Conservation (phyloP, 306 rosid species). For the Lathyrus oleraceus region DNA sequence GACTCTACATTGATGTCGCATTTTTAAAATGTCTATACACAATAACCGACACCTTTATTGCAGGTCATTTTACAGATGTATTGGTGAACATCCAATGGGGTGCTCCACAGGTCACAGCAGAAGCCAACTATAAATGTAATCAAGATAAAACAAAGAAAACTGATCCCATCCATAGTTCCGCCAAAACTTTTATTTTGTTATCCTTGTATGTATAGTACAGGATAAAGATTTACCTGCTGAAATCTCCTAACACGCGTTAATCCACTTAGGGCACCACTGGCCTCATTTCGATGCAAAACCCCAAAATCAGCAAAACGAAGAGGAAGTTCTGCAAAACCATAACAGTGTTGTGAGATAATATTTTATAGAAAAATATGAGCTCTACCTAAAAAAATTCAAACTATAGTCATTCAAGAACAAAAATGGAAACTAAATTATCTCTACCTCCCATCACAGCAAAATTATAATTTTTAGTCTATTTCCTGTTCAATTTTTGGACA, state of each 20-base stretch:
- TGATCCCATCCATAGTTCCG: background rate
- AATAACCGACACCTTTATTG: background rate
- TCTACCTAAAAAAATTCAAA: background rate
- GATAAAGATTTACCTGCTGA: constrained; percentile 72
- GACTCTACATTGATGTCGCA: background rate
- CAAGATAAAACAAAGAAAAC: background rate
- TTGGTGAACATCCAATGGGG: background rate
- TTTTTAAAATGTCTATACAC: background rate
- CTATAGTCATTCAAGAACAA: background rate
- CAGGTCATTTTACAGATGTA: background rate
- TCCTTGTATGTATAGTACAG: background rate
- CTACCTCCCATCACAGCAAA: constrained; percentile 5
- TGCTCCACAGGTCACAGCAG: background rate
- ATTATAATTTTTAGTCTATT: constrained; percentile 1
- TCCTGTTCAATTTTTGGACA: constrained; percentile 5
- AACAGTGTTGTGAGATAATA: constrained; percentile 11
- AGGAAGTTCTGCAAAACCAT: constrained; percentile 77
- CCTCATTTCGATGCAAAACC: constrained; percentile 96
- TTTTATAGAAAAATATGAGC: background rate
- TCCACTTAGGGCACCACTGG: constrained; percentile 98
- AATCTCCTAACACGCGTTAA: constrained; percentile 94
- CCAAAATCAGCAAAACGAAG: constrained; percentile 97
- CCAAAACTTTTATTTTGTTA: constrained; percentile 7
- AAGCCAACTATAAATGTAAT: constrained; percentile 8
- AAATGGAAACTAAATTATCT: background rate